Evolutionary conservation across 345 rosid species (phyloP).

Genomic region (Linum usitatissimum): DNA sequence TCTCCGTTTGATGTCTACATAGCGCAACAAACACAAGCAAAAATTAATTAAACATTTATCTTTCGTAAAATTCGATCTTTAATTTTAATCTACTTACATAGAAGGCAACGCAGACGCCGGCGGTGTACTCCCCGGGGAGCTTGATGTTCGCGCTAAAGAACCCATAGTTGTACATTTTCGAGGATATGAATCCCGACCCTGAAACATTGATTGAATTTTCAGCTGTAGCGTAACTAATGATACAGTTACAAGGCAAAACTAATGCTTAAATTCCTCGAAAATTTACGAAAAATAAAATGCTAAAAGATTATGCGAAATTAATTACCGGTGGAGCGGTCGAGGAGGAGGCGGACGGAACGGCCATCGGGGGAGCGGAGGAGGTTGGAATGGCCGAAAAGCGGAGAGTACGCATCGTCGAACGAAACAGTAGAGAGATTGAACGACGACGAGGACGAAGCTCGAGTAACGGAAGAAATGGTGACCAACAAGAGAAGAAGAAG

Average conservation of each 20-base stretch:
- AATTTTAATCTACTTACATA: conserved; percentile 34
- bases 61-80: background rate
- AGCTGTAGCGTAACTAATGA: background rate
- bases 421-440: conserved; percentile 47
- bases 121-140: conserved; percentile 70
- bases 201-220: background rate
- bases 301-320: no score
- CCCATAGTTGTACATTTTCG: conserved; percentile 70
- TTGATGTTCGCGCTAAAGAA: conserved; percentile 84
- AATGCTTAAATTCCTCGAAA: no score
- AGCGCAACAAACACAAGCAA: no score
- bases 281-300: no score
- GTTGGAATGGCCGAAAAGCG: conserved; percentile 77
- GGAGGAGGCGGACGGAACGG: conserved; percentile 73
- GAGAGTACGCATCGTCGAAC: conserved; percentile 69
- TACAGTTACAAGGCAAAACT: no score
- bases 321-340: conserved; percentile 64
- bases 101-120: conserved; percentile 83
- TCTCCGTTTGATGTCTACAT: conserved; percentile 74
- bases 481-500: background rate
- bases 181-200: conserved; percentile 90
- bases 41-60: no score
- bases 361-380: conserved; percentile 71
- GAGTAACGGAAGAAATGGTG: background rate
- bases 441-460: background rate